Base-by-base conservation (phyloP, 2,329 filamentous ascomycete species). In the Fusarium poae region DNA sequence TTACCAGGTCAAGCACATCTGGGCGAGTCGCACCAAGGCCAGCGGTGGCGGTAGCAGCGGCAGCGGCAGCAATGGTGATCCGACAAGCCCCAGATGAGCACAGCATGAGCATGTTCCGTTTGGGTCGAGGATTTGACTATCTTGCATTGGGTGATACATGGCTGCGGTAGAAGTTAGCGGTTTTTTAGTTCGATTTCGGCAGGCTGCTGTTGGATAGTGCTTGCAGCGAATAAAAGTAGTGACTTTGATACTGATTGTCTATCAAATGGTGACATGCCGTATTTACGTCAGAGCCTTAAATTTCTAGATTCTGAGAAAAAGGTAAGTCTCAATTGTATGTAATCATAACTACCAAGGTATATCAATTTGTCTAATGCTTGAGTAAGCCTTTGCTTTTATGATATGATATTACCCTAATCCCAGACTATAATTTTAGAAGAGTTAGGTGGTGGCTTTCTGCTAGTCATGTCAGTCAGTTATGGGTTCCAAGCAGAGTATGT, bases 51-150 rank as follows among this genome's bases (percentile, higher is more conserved):
- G 80, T 65, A 82, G 81, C 32, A 86, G 84, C 69, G 82, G 83
- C 39, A 83, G 82, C 69, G 81, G 80, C n/a, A 86, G 85, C 72
- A 74, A 81, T 35, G 79, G 81, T 51, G 86, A 87, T 71, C 83
- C 85, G 25, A 82, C 80, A 63, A 89, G 87, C 74, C 86, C 72
- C 30, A 68, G 69, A 39, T 72, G 68, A 73, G 54, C 39, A 29
- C 34, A 39, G 16, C n/a, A 18, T 13, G 10, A 35, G 23, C 48
- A 40, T 40, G 23, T 27, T 20, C 23, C 23, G 13, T 20, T 50
- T 29, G 34, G 23, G 48, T 35, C 55, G 25, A 18, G 48, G 25
- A 40, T 50, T 59, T 44, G 50, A 27, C 30, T 48, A 20, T 30
- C 15, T 29, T 46, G n/a, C 20, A 35, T 18, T 37, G 43, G 30